Percentiles rank a stretch among this genome's conserved stretches.
Conservation (phyloP, 106 monocot genomes). For the Ottelia alismoides region DNA sequence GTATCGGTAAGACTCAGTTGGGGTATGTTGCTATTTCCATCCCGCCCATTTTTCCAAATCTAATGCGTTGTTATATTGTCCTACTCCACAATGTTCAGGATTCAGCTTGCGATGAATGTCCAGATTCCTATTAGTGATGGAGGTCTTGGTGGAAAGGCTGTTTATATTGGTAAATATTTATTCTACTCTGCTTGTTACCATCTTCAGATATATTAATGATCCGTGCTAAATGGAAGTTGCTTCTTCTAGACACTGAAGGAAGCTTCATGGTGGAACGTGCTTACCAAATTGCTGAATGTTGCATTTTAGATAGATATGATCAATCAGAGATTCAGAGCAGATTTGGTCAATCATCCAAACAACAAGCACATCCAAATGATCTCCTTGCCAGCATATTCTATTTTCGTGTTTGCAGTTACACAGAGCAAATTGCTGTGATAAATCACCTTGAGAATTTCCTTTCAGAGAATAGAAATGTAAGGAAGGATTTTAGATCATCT, state of each 20-base stretch:
- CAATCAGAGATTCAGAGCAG: constrained; percentile 22
- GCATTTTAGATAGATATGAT: constrained; percentile 40
- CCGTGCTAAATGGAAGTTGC: constrained; percentile 1
- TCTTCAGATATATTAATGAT: constrained; percentile 6
- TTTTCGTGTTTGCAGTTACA: constrained; percentile 93
- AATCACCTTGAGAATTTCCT: constrained; percentile 80
- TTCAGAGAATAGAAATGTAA: constrained; percentile 67
- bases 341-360: constrained; percentile 15
- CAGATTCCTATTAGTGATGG: constrained; percentile 78
- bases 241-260: constrained; percentile 93
- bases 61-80: too few relatives aligned
- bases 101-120: constrained; percentile 92
- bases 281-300: constrained; percentile 88
- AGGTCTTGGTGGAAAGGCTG: constrained; percentile 81
- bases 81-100: constrained; percentile 40
- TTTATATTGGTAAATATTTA: constrained; percentile 76
- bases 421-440: constrained; percentile 90
- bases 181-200: constrained; percentile 1
- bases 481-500: constrained; percentile 2
- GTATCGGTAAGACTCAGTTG: constrained; percentile 95
- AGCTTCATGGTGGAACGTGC: constrained; percentile 99
- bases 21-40: too few relatives aligned
- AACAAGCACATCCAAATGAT: constrained; percentile 38
- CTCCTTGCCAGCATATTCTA: constrained; percentile 83
- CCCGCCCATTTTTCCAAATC: too few relatives aligned